Conservation (phyloP, 2,329 filamentous ascomycete genomes). For the Sporothrix pallida region DNA sequence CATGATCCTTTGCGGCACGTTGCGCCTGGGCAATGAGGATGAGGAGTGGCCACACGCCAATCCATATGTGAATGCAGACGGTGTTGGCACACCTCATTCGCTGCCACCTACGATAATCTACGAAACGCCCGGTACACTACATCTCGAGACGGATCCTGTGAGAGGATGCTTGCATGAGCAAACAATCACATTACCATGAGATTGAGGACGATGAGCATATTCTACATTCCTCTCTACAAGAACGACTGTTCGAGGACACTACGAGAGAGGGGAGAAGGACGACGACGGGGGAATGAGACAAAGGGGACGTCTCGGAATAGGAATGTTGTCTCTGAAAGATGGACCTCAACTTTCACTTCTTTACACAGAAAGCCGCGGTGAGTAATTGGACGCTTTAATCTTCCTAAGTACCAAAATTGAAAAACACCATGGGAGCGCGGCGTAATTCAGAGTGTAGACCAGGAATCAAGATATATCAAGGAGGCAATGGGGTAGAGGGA, state of each 20-base stretch:
- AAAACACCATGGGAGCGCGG: slow-evolving; percentile 71
- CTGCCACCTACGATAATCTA: background rate
- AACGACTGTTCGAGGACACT: background rate
- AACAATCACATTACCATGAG: background rate
- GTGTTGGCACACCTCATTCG: background rate
- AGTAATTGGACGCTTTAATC: slow-evolving; percentile 68
- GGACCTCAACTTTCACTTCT: slow-evolving; percentile 70
- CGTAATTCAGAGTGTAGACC: slow-evolving; percentile 84
- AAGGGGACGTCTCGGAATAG: slow-evolving; percentile 18
- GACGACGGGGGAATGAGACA: background rate
- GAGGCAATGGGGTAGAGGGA: slow-evolving; percentile 30
- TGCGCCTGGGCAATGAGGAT: too few relatives aligned
- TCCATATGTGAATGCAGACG: background rate
- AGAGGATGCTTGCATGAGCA: background rate
- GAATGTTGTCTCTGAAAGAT: slow-evolving; percentile 69
- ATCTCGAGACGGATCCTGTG: background rate
- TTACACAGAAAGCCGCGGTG: slow-evolving; percentile 65
- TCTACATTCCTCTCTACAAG: background rate
- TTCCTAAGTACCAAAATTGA: slow-evolving; percentile 87
- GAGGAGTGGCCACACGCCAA: background rate
- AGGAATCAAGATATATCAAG: slow-evolving; percentile 50
- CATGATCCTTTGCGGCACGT: background rate
- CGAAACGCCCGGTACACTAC: background rate
- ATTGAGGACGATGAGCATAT: background rate
- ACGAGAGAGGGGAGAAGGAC: background rate